Evolutionary conservation across 208 protist genomes (phyloP).

Genomic region (Acanthamoeba royreba): DNA sequence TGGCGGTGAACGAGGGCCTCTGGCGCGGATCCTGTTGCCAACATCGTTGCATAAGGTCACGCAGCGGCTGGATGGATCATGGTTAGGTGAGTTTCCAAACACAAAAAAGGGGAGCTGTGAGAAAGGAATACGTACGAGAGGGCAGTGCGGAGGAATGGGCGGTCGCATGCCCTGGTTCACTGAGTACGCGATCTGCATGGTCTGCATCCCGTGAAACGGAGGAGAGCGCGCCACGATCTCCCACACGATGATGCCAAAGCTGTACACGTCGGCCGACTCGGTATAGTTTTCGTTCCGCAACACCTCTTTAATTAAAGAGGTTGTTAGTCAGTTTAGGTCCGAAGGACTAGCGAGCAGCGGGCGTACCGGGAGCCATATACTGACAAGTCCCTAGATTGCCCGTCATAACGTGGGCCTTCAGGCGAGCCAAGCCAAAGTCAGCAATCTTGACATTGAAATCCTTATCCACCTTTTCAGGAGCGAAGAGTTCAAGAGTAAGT

Average conservation of each 20-base stretch:
- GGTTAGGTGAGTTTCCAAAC: neutral
- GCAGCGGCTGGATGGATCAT: neutral
- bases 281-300: neutral
- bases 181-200: slow-evolving; percentile 36
- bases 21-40: neutral
- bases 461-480: neutral
- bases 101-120: neutral
- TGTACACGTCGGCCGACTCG: slow-evolving; percentile 43
- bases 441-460: slow-evolving; percentile 16
- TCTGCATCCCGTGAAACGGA: slow-evolving; percentile 26
- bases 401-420: slow-evolving; percentile 36
- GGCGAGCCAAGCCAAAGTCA: slow-evolving; percentile 11
- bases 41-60: neutral
- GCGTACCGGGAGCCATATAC: slow-evolving; percentile 46
- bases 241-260: slow-evolving; percentile 46
- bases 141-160: neutral
- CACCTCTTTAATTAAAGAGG: neutral
- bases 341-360: neutral
- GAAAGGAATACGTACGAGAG: neutral
- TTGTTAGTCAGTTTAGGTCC: neutral
- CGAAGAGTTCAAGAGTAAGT: neutral
- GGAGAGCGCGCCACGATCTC: slow-evolving; percentile 24
- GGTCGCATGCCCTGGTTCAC: neutral
- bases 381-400: slow-evolving; percentile 48
- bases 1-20: neutral